Evolutionary conservation across 495 filamentous ascomycete genomes (phyloP).

Genomic region (Darksidea phi): DNA sequence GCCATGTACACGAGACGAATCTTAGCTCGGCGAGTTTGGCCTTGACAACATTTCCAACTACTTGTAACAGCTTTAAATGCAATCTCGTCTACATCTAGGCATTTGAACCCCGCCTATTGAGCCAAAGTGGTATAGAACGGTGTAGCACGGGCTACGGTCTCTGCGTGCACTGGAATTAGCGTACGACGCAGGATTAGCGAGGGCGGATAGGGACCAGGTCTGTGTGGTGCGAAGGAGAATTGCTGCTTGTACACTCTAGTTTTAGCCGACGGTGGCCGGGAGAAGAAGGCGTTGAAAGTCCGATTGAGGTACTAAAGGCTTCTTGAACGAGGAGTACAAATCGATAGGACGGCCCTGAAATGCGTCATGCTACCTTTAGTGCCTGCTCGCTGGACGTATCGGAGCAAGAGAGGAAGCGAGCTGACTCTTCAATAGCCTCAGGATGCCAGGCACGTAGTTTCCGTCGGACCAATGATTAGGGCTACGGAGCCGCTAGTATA

Average conservation of each 20-base stretch:
- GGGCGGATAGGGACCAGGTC: conserved; percentile 56
- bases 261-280: too few species aligned
- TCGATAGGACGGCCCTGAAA: conserved; percentile 49
- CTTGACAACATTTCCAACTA: conserved; percentile 50
- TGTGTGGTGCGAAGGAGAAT: conserved; percentile 55
- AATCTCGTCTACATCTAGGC: conserved; percentile 51
- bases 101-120: conserved; percentile 51
- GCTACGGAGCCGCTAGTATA: conserved; percentile 54
- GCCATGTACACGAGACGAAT: conserved; percentile 9
- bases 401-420: conserved; percentile 25
- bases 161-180: conserved; percentile 58
- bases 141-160: conserved; percentile 58
- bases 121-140: conserved; percentile 55
- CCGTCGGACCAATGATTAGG: conserved; percentile 51
- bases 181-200: too few species aligned
- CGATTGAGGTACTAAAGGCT: conserved; percentile 46
- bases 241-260: too few species aligned
- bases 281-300: conserved; percentile 53
- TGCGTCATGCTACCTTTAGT: conserved; percentile 50
- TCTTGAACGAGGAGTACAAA: conserved; percentile 55
- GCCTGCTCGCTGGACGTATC: conserved; percentile 7
- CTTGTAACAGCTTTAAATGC: conserved; percentile 61
- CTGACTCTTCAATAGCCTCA: conserved; percentile 33
- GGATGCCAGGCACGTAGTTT: conserved; percentile 27
- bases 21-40: conserved; percentile 55